Evolutionary conservation across 139 green algal species (phyloP).

Genomic region (Edaphochlamys debaryana): DNA sequence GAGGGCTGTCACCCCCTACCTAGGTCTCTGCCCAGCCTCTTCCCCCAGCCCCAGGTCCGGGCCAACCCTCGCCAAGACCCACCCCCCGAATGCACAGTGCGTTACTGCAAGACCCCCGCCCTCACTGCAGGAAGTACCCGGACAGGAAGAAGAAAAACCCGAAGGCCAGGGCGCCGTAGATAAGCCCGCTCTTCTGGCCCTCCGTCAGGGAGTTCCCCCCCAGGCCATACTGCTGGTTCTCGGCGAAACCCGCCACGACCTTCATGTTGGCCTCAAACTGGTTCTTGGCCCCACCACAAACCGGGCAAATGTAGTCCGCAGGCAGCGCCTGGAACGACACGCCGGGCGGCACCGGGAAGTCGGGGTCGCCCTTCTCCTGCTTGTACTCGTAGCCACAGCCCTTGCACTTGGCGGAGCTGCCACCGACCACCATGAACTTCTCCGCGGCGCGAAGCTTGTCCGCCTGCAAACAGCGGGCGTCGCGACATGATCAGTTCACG

Average conservation of each 20-base stretch:
- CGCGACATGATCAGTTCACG: too few relatives aligned
- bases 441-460: constrained; percentile 85
- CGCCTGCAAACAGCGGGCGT: constrained; percentile 39
- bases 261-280: constrained; percentile 78
- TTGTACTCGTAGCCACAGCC: constrained; percentile 84
- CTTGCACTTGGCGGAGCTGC: constrained; percentile 79
- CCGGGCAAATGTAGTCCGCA: constrained; percentile 93
- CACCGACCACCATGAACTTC: constrained; percentile 92
- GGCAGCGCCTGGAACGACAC: constrained; percentile 84
- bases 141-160: constrained; percentile 92
- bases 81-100: too few relatives aligned
- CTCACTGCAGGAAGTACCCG: constrained; percentile 88
- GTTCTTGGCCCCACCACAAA: constrained; percentile 83
- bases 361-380: constrained; percentile 84
- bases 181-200: constrained; percentile 90
- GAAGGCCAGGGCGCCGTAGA: constrained; percentile 86
- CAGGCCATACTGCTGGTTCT: constrained; percentile 95
- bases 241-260: constrained; percentile 91
- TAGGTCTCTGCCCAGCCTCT: too few relatives aligned
- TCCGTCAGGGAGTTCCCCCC: constrained; percentile 92
- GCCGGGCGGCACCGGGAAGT: constrained; percentile 88
- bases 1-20: too few relatives aligned
- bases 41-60: too few relatives aligned
- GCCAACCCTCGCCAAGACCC: too few relatives aligned
- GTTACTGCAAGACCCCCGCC: too few relatives aligned